Percentiles rank a stretch among this genome's conserved stretches.
phyloP scores from a whole-genome alignment of 306 rosid genomes.

The Sesbania bispinosa region DNA sequence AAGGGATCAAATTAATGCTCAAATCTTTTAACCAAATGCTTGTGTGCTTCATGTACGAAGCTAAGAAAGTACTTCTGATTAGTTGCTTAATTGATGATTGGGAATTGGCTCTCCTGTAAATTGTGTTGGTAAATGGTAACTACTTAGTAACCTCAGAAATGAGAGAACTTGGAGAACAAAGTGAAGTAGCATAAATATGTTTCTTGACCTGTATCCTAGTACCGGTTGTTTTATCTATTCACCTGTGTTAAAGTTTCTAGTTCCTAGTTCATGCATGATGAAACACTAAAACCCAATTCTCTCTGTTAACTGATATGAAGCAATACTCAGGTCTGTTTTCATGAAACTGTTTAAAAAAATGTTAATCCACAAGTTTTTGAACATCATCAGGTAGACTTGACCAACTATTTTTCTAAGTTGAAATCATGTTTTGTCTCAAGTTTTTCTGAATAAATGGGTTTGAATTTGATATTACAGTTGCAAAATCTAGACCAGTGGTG shows the following conservation, averaged over 20 bases:
- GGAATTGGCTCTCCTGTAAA: neutral
- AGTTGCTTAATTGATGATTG: neutral
- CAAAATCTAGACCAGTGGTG: neutral
- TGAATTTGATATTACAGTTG: neutral
- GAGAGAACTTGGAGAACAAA: no score
- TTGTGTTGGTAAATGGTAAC: neutral
- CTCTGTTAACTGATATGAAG: neutral
- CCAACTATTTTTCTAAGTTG: neutral
- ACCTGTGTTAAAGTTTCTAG: neutral
- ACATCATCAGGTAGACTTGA: neutral
- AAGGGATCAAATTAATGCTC: neutral
- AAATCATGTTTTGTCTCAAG: neutral
- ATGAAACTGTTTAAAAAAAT: neutral
- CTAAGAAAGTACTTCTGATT: neutral
- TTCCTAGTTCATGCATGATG: neutral
- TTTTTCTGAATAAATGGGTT: neutral
- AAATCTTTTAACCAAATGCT: neutral
- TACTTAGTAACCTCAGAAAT: neutral
- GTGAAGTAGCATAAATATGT: neutral
- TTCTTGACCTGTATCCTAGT: neutral
- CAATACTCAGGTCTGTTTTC: neutral
- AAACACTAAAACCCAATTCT: neutral
- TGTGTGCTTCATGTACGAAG: neutral
- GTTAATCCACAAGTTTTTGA: neutral
- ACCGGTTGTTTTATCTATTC: neutral